phyloP scores from a whole-genome alignment of 495 filamentous ascomycete genomes.

The Neurospora terricola region DNA sequence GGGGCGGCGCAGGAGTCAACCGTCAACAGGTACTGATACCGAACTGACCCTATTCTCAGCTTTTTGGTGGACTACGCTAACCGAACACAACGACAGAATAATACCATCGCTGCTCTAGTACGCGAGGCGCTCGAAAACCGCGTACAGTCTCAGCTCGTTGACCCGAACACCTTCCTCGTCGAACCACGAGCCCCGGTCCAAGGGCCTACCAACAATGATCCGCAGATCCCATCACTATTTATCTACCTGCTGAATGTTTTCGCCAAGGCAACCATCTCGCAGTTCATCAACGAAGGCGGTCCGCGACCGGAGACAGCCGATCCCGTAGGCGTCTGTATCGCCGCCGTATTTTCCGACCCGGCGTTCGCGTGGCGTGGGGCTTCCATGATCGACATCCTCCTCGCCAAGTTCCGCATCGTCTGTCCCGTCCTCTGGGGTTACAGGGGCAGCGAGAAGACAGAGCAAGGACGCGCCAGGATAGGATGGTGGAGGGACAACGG shows the following conservation, averaged over 20 bases:
- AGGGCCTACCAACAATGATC: constrained; percentile 42
- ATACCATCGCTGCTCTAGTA: constrained; percentile 40
- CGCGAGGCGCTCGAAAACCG: constrained; percentile 29
- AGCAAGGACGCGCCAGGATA: constrained; percentile 53
- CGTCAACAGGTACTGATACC: constrained; percentile 38
- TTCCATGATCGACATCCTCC: constrained; percentile 72
- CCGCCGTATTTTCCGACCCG: constrained; percentile 60
- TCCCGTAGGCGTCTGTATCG: constrained; percentile 67
- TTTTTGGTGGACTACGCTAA: constrained; percentile 1
- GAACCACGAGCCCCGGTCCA: constrained; percentile 44
- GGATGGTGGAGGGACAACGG: constrained; percentile 61
- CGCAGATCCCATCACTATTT: constrained; percentile 53
- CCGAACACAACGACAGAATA: constrained; percentile 1
- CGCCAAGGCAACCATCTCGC: constrained; percentile 62
- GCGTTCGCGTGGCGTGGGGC: constrained; percentile 58
- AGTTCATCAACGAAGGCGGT: constrained; percentile 66
- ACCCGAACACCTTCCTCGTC: constrained; percentile 58
- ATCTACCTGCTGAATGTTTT: constrained; percentile 79
- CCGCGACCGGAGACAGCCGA: constrained; percentile 64
- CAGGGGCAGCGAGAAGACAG: constrained; percentile 63
- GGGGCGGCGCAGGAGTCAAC: constrained; percentile 50
- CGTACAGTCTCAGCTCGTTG: constrained; percentile 46
- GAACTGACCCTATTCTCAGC: not conserved
- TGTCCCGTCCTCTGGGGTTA: constrained; percentile 87
- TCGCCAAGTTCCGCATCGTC: constrained; percentile 72